Conservation (phyloP, 169 alveolate genomes). For the Fabrea salina region DNA sequence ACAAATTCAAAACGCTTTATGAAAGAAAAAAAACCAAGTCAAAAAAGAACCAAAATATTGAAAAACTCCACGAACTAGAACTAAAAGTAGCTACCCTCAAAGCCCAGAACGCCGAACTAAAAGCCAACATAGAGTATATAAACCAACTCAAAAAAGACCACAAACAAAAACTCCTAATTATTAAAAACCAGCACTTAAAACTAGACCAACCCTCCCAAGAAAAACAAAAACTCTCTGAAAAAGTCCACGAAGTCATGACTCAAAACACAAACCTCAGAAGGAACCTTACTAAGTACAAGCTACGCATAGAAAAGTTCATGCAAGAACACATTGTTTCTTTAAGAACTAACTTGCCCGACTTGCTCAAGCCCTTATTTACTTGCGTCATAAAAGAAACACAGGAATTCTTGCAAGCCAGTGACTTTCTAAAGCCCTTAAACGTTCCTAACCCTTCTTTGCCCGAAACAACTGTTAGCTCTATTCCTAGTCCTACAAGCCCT, state of each 20-base stretch:
- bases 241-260: no score
- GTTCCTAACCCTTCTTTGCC: no score
- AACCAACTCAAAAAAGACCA: no score
- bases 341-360: background rate
- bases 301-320: background rate
- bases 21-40: background rate
- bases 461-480: no score
- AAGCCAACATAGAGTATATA: no score
- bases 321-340: background rate
- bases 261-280: background rate
- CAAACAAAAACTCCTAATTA: no score
- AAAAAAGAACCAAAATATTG: background rate
- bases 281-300: background rate
- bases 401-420: background rate
- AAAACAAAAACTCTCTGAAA: no score
- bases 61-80: background rate
- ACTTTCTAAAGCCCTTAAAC: background rate
- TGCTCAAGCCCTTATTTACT: background rate
- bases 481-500: no score
- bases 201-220: no score
- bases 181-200: no score
- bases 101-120: no score
- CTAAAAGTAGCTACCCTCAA: background rate
- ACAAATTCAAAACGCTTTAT: background rate
- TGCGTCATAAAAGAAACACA: background rate